phyloP scores from a whole-genome alignment of 1,284 basidiomycete species.

The Sanghuangporus weigelae region DNA sequence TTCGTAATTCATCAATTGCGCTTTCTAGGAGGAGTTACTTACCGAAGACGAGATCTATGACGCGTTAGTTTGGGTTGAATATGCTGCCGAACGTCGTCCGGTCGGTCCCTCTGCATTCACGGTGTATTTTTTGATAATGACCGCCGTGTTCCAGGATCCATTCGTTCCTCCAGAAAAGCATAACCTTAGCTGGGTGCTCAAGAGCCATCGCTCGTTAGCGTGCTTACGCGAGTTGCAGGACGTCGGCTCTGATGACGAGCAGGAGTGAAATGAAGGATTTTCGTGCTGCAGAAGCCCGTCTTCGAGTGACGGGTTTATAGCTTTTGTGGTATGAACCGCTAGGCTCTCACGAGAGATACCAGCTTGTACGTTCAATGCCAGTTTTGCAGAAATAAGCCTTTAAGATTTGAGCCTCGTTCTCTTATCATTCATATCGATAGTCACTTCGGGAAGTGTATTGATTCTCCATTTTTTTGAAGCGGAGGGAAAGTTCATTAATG shows the following conservation, averaged over 20 bases:
- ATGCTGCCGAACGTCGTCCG: conserved; percentile 8
- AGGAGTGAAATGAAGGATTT: neutral
- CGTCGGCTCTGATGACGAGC: neutral
- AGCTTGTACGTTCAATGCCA: too few relatives aligned
- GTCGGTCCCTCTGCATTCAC: neutral
- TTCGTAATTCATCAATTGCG: neutral
- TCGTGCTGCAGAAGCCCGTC: neutral
- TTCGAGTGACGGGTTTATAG: neutral
- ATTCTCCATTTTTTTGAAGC: too few relatives aligned
- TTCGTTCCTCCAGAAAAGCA: conserved; percentile 33
- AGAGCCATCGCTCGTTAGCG: conserved; percentile 34
- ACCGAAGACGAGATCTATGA: conserved; percentile 14
- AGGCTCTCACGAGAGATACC: too few relatives aligned
- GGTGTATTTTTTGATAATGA: neutral
- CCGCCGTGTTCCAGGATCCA: conserved; percentile 29
- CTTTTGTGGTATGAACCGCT: too few relatives aligned
- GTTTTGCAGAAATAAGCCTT: too few relatives aligned
- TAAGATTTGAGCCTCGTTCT: too few relatives aligned
- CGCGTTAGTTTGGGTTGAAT: conserved; percentile 13
- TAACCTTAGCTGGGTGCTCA: conserved; percentile 34
- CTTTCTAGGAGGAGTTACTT: conserved; percentile 7
- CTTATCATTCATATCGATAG: too few relatives aligned
- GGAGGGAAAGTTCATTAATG: too few relatives aligned
- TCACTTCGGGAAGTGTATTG: too few relatives aligned
- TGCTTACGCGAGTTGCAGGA: conserved; percentile 30